A percentile compares a stretch with the other conserved stretches of the same genome.
Evolutionary conservation across 768 basidiomycete species (phyloP).

Genomic region (Tricholoma hemisulphureum): DNA sequence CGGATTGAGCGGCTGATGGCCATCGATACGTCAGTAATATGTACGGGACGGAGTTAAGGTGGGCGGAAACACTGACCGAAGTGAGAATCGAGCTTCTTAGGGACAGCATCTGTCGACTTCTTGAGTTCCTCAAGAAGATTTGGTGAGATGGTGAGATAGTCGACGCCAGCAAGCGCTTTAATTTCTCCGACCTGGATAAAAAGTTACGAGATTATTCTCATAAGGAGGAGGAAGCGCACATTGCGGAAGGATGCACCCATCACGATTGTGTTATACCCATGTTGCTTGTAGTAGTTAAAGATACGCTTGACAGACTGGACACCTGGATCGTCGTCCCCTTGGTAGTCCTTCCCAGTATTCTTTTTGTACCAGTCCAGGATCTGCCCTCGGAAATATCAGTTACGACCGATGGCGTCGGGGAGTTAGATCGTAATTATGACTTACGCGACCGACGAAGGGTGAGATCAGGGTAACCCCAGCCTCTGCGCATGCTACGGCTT

Average conservation of each 20-base stretch:
- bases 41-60: not conserved
- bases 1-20: conserved; percentile 47
- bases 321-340: conserved; percentile 92
- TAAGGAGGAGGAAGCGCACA: conserved; percentile 44
- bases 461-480: conserved; percentile 98
- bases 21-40: not conserved
- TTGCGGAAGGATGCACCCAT: conserved; percentile 99
- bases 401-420: conserved; percentile 10
- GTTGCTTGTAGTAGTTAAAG: conserved; percentile 99
- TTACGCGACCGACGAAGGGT: conserved; percentile 96
- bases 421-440: conserved; percentile 29
- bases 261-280: conserved; percentile 98
- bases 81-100: conserved; percentile 76
- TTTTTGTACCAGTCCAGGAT: conserved; percentile 99
- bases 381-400: conserved; percentile 33
- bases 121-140: conserved; percentile 89
- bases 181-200: conserved; percentile 77
- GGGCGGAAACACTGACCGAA: conserved; percentile 44
- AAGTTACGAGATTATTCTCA: conserved; percentile 5
- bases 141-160: conserved; percentile 96
- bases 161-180: conserved; percentile 91
- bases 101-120: conserved; percentile 71
- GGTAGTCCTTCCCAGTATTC: conserved; percentile 79
- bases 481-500: conserved; percentile 98
- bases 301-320: conserved; percentile 94